Evolutionary conservation across 768 basidiomycete genomes (phyloP), one percentile per base, ranked within the genome.

Genomic region (Xanthoconium stramineum): DNA sequence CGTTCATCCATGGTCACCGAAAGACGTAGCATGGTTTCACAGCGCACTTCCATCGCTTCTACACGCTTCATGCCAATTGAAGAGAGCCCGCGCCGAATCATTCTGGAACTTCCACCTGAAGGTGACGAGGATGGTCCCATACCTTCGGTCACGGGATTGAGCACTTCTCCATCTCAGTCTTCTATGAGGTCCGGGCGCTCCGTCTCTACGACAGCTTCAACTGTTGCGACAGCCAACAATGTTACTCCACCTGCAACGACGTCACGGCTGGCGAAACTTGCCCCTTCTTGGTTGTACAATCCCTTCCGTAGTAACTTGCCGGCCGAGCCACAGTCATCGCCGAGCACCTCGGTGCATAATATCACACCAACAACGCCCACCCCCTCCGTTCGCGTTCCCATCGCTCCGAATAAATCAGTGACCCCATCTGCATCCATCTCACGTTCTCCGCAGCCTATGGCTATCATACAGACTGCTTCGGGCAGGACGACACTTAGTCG

Each of bases 211-310:
- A 76, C 66, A 3, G 53, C 56, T 19, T 69, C 68, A 15, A 56
- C 69, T 48, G 66, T 49, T 38, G 56, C 55, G 17, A 57, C 65
- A 17, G 36, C 46, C 3, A 60, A 57, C 29, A 56, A 56, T 30
- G 29, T 52, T 45, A 60, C 60, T 13, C 66, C 65, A 20, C 67
- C 70, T 39, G 60, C 75, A 20, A 61, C 65, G 20, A 62, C 73
- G 40, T 64, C 68, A 7, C 79, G 77, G 29, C 66, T 72, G 12
- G 83, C 88, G 3, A 88, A 84, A 63, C 76, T 89, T 39, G 76
- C 88, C 1, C 82, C 89, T 2, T 78, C 86, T n/a, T 91, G 90
- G 90, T 70, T 91, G 12, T 86, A 90, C 69, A 88, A 84, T 63
- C 81, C 85, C 6, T 91, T 92, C 69, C 76, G 88, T 35, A 83